Evolutionary conservation across 345 rosid genomes (phyloP), one percentile per base, ranked within the genome.

Genomic region (Ceriops zippeliana): DNA sequence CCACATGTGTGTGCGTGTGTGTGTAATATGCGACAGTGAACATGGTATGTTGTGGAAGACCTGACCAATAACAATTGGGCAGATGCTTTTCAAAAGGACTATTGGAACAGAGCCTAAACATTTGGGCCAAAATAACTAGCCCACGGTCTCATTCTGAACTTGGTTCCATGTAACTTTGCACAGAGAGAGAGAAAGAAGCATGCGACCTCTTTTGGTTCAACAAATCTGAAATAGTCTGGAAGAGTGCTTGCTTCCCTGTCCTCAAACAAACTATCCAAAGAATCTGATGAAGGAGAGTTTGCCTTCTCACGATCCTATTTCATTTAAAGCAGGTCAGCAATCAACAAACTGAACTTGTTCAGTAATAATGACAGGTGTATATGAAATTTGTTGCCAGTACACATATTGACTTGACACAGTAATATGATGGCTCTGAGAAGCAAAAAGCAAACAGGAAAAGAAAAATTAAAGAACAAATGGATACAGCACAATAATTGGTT

Each of bases 171-270:
- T 24, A 35, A 58, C 22, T 16, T 37, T 6, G 30, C 6, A 60
- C 46, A 58, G 15, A 58, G 22, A 46, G 63, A 35, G 42, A 72
- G 56, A 38, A 34, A 21, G 53, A 38, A 52, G 47, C 49, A 59
- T 35, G 37, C 77, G 81, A 85, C 96, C 92, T 74, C 83, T 78
- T 89, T 89, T 58, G 86, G 82, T 68, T 71, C 76, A 61, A 72
- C 28, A 73, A 72, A 51, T 28, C 72, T 37, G 19, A 83, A 72
- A 65, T 30, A 58, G 58, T 74, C 73, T 15, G 72, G 68, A 67
- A 53, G 78, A 76, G 72, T 63, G 47, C 71, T 67, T 49, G 49
- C 69, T 52, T 73, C 84, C 67, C 83, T 70, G 65, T 83, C 83
- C 64, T 69, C 74, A 46, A 84, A 83, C 74, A 85, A 62, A 67